A percentile compares a stretch with the other conserved stretches of the same genome.
Conservation (phyloP, 1,284 basidiomycete species). For the Bjerkandera adusta region DNA sequence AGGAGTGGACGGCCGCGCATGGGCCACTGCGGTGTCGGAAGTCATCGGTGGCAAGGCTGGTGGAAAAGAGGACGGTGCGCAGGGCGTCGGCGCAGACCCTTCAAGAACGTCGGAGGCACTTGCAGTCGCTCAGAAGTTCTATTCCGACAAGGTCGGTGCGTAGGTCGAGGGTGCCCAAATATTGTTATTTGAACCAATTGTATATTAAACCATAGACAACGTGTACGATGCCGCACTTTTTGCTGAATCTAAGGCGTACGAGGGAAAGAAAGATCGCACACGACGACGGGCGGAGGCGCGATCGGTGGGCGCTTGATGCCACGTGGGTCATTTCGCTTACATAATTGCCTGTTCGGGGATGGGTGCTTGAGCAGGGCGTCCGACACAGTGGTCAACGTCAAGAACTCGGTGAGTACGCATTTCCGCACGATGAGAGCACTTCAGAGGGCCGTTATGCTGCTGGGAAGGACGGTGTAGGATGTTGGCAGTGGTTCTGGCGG, state of each 20-base stretch:
- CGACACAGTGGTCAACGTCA: constrained; percentile 9
- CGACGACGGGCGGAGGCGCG: no score
- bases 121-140: constrained; percentile 49
- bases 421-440: not conserved
- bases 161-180: not conserved
- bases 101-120: constrained; percentile 74
- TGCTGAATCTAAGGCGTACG: no score
- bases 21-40: constrained; percentile 78
- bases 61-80: constrained; percentile 87
- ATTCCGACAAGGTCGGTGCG: constrained; percentile 21
- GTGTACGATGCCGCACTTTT: no score
- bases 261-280: no score
- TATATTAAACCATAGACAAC: not conserved
- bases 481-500: not conserved
- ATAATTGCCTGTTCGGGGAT: not conserved
- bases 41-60: constrained; percentile 92
- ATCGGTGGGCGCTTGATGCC: not conserved
- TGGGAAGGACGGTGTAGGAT: not conserved
- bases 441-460: not conserved
- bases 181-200: not conserved
- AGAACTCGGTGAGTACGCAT: constrained; percentile 17
- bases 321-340: constrained; percentile 8
- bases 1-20: constrained; percentile 77
- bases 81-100: constrained; percentile 77
- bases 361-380: not conserved